Base-by-base conservation (phyloP, 1,284 basidiomycete genomes). In the Ganoderma resinaceum region DNA sequence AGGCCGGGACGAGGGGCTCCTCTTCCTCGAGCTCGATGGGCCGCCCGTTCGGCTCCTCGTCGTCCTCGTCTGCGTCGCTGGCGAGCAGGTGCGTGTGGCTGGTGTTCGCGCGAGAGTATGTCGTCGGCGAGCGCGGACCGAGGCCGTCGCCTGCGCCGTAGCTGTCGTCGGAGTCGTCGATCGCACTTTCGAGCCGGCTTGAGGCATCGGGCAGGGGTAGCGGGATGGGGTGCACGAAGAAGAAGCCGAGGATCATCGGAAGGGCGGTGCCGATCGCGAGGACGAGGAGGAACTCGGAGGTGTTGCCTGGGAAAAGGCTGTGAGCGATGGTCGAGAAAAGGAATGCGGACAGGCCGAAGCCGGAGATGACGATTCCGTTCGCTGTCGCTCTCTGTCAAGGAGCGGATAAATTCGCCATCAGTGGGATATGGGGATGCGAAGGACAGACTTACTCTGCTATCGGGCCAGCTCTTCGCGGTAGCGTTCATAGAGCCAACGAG, bases 291-390 rank as follows among this genome's bases (percentile, higher is more conserved):
- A 95, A 89, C 5, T 87, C 86, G 3, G 87, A 89, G 0, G 91
- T 93, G 73, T 94, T 84, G 0, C 91, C 93, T 0, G 91, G 88
- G 71, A 89, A 95, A 35, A 91, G 74, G 0, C 83, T 72, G 66
- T 93, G 89, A 0, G 91, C 88, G 23, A 94, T 77, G 0, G 87
- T 84, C 29, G 91, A 91, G 80, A 95, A 95, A 67, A 91, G 82
- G 80, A 95, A 95, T 0, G 94, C 94, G 9, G 92, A 94, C 6
- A 95, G 84, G 0, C 94, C 94, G 69, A 94, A 95, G n/a, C 92
- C 94, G 0, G 92, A 92, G 20, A 94, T 81, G 26, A 95, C 93
- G 18, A 93, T 77, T 3, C 90, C 91, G 1, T 91, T 93, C 0
- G 90, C 87, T 0, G 90, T 88, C 1, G 90, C 93, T 43, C 93